Conservation (phyloP, 495 filamentous ascomycete genomes). For the Annulohypoxylon stygium region DNA sequence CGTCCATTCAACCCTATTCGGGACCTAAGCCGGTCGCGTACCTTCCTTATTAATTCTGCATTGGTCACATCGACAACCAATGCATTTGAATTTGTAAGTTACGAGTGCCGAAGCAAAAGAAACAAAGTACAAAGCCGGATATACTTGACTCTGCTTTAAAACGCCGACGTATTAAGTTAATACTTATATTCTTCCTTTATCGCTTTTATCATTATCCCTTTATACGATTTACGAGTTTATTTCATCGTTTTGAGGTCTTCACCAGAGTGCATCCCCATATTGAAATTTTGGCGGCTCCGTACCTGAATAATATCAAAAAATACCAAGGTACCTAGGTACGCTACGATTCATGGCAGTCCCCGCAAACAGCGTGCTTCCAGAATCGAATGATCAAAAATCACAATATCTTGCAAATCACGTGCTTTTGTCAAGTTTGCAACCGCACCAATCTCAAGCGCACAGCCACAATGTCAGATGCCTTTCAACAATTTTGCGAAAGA, state of each 20-base stretch:
- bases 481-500: not conserved
- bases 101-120: not conserved
- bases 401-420: not conserved
- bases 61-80: not conserved
- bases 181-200: not conserved
- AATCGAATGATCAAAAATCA: slow-evolving; percentile 37
- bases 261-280: slow-evolving; percentile 13
- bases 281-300: not conserved
- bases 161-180: not conserved
- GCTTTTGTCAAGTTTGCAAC: not conserved
- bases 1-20: slow-evolving; percentile 3
- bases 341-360: not conserved
- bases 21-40: not conserved
- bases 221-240: not conserved
- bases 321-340: not conserved
- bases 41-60: not conserved
- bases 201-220: not conserved
- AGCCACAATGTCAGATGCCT: slow-evolving; percentile 16
- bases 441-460: not conserved
- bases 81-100: not conserved
- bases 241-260: not conserved
- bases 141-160: not conserved
- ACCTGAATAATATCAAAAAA: slow-evolving; percentile 9
- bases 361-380: slow-evolving; percentile 25
- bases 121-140: not conserved